Base-by-base conservation (phyloP, 345 rosid genomes). In the Rhodamnia rubescens region DNA sequence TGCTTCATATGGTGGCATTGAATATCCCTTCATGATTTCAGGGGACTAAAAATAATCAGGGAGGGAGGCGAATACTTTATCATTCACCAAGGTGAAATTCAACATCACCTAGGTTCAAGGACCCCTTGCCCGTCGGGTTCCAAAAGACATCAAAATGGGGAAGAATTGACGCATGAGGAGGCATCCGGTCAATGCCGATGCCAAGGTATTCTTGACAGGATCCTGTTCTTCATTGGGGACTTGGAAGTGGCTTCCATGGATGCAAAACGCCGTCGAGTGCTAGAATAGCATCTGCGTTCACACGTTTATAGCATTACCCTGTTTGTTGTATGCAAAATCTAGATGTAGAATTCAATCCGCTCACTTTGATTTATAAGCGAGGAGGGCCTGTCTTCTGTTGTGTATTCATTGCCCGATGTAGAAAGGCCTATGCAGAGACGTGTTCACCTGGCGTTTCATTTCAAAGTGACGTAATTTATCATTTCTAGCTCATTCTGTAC, bases 1-100 rank as follows among this genome's bases (percentile, higher is more conserved):
- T 40, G 16, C 21, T 82, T n/a, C 11, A 78, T 50, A 32, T 1
- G 44, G 24, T 32, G 22, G 75, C 51, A 53, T 11, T 83, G 32
- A 81, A 56, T 11, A 54, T 50, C 54, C n/a, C 26, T 59, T 24
- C 81, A 24, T 69, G 26, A 18, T 69, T 83, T 86, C 83, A 92
- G 96, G 88, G 96, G 94, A 59, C 84, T 89, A 87, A 92, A 89
- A 91, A 91, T 93, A 91, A 90, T 91, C 80, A 87, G 92, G 81
- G 96, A 93, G 90, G 94, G 93, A 0, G 85, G 78, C 15, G 91
- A 91, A 81, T 92, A 92, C 88, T 90, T 88, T 81, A 87, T 92
- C 74, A 90, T 91, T 84, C 93, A 91, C 89, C 91, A 88, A 90
- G 96, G 96, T 40, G 88, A 90, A 88, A 90, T 92, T 75, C 94